Base-by-base conservation (phyloP, 805 yeast species). In the Lipomyces chichibuensis region DNA sequence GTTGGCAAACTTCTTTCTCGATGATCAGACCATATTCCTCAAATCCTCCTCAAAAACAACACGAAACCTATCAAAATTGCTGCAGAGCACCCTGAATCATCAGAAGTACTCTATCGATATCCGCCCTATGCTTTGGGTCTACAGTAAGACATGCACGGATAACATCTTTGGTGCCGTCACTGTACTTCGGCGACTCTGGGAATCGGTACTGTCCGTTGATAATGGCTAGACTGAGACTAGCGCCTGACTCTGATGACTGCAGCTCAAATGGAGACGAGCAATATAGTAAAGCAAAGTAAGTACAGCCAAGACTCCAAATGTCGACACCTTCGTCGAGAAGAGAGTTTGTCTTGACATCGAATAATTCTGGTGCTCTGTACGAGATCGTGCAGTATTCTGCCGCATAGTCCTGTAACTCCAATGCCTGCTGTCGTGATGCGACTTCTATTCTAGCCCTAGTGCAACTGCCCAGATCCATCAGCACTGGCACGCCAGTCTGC, bases 221-320 rank as follows among this genome's bases (percentile, higher is more conserved):
- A 46, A 93, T 89, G 4, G 96, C 96, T 72, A 92, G 81, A 60
- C 83, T 86, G 71, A 92, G 81, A 71, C 88, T 90, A 4, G 96
- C 97, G 17, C 98, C 98, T 66, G 87, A 85, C 53, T 88, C 87
- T 57, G 85, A 83, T 74, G 91, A 95, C 75, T 90, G 88, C 75
- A 91, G 83, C 75, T 92, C 97, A 76, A 93, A 93, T 0, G 98
- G 98, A 3, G 97, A 90, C 37, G 83, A 82, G 0, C 89, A 89
- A 78, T 90, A 93, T 77, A 94, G 82, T 71, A 91, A 78, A 0
- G 92, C 86, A 77, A 90, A 93, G 20, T 92, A 76, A 0, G 92
- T 81, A 74, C 97, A 92, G 0, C 98, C 98, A 35, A 93, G 77
- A 2, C 96, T 89, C 98, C 98, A 93, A 32, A 94, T 85, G 77